Conservation (phyloP, 768 basidiomycete genomes). For the Termitomyces heimii region DNA sequence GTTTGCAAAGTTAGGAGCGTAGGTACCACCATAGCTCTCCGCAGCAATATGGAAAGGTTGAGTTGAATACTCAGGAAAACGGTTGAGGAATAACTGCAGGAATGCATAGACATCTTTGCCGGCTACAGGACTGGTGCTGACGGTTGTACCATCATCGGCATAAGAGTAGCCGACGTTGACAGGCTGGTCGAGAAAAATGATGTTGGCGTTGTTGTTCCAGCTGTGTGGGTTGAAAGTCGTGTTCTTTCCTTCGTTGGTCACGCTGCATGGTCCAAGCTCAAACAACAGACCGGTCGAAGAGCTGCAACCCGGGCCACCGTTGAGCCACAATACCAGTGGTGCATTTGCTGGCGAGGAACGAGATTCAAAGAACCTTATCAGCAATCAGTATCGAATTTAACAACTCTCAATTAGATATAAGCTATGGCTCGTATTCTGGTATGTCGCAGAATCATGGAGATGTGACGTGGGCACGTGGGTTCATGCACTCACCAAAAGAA, state of each 20-base stretch:
- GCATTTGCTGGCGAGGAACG: slow-evolving; percentile 66
- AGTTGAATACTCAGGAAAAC: slow-evolving; percentile 67
- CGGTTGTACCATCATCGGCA: slow-evolving; percentile 62
- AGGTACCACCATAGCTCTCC: slow-evolving; percentile 76
- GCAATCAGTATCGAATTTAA: not conserved
- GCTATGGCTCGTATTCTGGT: not conserved
- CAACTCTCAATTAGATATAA: too few species aligned
- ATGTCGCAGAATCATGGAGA: not conserved
- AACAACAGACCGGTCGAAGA: slow-evolving; percentile 84
- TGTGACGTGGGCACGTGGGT: not conserved
- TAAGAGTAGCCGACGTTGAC: slow-evolving; percentile 91
- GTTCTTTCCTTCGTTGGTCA: slow-evolving; percentile 64
- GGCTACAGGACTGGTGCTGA: slow-evolving; percentile 78
- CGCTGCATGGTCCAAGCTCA: slow-evolving; percentile 85
- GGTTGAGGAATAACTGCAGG: slow-evolving; percentile 72
- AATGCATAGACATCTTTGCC: slow-evolving; percentile 89
- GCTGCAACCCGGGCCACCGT: slow-evolving; percentile 71
- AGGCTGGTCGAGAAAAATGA: slow-evolving; percentile 78
- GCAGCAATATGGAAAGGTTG: slow-evolving; percentile 75
- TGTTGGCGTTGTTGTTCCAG: slow-evolving; percentile 80
- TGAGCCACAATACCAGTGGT: slow-evolving; percentile 89
- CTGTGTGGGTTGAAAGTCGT: slow-evolving; percentile 71
- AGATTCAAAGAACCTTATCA: slow-evolving; percentile 81
- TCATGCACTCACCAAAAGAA: slow-evolving; percentile 75
- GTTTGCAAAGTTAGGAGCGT: slow-evolving; percentile 81